Conservation (phyloP, 345 rosid genomes). For the Linum trigynum region DNA sequence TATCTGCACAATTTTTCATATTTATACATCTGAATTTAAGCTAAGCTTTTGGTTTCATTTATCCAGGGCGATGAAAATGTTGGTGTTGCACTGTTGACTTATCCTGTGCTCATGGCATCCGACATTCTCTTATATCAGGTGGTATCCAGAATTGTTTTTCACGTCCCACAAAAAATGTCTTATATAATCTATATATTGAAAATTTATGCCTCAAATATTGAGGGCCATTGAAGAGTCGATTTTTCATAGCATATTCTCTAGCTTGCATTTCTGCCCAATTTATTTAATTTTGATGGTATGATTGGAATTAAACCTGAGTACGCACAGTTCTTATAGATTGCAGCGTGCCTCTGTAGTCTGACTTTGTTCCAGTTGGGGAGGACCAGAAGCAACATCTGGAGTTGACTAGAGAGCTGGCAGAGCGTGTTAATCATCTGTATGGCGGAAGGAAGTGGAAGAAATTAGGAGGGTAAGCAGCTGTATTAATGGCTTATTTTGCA, state of each 20-base stretch:
- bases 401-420: constrained; percentile 81
- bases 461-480: constrained; percentile 63
- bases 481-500: constrained; percentile 5
- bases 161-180: too few relatives aligned
- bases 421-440: constrained; percentile 63
- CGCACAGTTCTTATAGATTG: constrained; percentile 33
- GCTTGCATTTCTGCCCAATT: constrained; percentile 2
- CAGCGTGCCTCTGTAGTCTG: constrained; percentile 61
- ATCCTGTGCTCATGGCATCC: constrained; percentile 86
- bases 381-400: constrained; percentile 96
- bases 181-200: too few relatives aligned
- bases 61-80: constrained; percentile 84
- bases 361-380: constrained; percentile 92
- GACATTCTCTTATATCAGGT: constrained; percentile 94
- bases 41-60: constrained; percentile 8
- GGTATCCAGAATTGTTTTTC: constrained; percentile 12
- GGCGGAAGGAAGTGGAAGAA: constrained; percentile 98
- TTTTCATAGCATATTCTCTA: constrained; percentile 1
- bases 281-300: constrained; percentile 10
- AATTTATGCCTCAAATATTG: too few relatives aligned
- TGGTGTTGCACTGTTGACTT: constrained; percentile 66
- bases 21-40: constrained; percentile 2
- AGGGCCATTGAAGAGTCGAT: neutral
- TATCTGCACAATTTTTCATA: neutral
- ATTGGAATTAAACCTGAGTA: constrained; percentile 17